Percentiles rank a stretch among this genome's conserved stretches.
These are phyloP conservation scores for Calonectria crousiana DNA, from an alignment of 2,329 filamentous ascomycete species.

Conservation along the genomic window DNA sequence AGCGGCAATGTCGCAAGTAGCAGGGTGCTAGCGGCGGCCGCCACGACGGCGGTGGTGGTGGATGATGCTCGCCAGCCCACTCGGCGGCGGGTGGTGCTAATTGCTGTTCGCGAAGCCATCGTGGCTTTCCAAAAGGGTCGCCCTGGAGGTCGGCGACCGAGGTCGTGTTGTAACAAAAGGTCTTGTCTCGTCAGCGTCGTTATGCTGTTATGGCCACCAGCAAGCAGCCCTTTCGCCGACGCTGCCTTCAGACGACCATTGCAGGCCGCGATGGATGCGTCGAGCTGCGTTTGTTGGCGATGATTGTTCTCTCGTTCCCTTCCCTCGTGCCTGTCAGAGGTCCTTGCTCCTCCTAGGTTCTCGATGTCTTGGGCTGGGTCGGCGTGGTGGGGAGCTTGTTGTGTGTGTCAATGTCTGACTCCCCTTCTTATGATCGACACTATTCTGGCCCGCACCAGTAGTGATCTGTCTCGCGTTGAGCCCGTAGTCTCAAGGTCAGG, in stretches of 20 bases:
- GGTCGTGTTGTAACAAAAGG: background rate
- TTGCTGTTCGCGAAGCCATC: constrained; percentile 8
- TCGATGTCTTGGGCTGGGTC: background rate
- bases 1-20: constrained; percentile 26
- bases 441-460: background rate
- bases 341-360: background rate
- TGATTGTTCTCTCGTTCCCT: background rate
- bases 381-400: constrained; percentile 3
- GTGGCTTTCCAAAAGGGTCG: background rate
- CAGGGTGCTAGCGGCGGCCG: constrained; percentile 15
- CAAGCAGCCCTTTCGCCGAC: constrained; percentile 26
- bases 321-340: background rate
- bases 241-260: constrained; percentile 28
- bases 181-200: constrained; percentile 9
- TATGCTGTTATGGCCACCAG: constrained; percentile 14
- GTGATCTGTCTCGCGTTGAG: constrained; percentile 8
- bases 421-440: background rate
- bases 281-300: background rate
- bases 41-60: constrained; percentile 12
- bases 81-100: constrained; percentile 13
- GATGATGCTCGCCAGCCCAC: constrained; percentile 15
- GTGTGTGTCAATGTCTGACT: background rate
- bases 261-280: constrained; percentile 10
- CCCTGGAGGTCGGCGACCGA: background rate
- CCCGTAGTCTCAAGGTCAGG: background rate